Evolutionary conservation across 805 yeast species (phyloP).

Genomic region (Cyberlindnera bimundalis): DNA sequence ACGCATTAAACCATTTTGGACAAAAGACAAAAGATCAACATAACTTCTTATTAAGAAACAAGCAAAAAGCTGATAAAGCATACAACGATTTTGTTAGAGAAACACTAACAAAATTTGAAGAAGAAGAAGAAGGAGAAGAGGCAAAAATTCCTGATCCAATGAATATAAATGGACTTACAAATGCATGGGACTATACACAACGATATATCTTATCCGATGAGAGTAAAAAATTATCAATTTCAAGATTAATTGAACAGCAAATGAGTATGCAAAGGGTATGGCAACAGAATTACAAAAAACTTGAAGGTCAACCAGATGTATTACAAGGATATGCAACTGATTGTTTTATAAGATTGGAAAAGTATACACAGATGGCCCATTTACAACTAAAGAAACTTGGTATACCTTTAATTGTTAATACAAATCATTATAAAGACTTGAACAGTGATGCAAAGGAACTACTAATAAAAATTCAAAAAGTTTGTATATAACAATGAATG

Average conservation of each 20-base stretch:
- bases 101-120: not conserved
- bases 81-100: constrained; percentile 2
- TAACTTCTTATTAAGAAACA: not conserved
- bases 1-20: not conserved
- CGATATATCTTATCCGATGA: not conserved
- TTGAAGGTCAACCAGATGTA: not conserved
- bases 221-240: not conserved
- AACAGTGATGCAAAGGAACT: constrained; percentile 6
- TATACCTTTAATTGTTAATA: constrained; percentile 9
- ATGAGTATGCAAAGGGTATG: constrained; percentile 2
- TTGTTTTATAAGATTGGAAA: constrained; percentile 6
- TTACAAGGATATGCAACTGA: not conserved
- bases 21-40: constrained; percentile 2
- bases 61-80: constrained; percentile 4
- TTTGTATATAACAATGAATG: constrained; percentile 9
- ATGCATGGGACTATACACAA: constrained; percentile 9
- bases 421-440: constrained; percentile 1
- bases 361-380: constrained; percentile 3
- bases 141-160: not conserved
- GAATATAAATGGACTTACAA: not conserved
- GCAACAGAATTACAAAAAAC: constrained; percentile 1
- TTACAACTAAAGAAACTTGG: constrained; percentile 1
- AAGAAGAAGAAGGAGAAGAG: not conserved
- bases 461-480: constrained; percentile 6
- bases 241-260: constrained; percentile 6